These are phyloP conservation scores for Prosopis cineraria DNA, from an alignment of 306 rosid genomes.

Conservation along the genomic window DNA sequence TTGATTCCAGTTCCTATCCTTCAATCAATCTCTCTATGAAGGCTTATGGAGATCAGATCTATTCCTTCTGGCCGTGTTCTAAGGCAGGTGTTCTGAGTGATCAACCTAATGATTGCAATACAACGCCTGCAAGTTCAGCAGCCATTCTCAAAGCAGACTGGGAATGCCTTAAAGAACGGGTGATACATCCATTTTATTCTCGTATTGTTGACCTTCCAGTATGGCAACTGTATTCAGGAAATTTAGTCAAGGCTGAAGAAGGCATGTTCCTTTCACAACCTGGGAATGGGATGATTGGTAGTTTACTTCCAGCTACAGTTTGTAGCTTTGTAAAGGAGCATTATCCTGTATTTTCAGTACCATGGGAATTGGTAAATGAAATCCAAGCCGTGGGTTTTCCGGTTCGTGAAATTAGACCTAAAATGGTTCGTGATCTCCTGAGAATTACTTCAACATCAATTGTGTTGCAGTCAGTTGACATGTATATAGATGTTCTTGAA, in stretches of 20 bases:
- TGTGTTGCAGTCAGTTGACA: slow-evolving; percentile 77
- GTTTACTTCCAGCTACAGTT: slow-evolving; percentile 90
- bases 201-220: slow-evolving; percentile 87
- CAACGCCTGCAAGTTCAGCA: slow-evolving; percentile 38
- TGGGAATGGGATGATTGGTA: slow-evolving; percentile 75
- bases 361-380: slow-evolving; percentile 94
- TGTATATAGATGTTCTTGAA: slow-evolving; percentile 91
- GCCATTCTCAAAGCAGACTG: slow-evolving; percentile 71
- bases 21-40: slow-evolving; percentile 63
- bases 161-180: slow-evolving; percentile 76
- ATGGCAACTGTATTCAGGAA: slow-evolving; percentile 98
- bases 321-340: slow-evolving; percentile 98
- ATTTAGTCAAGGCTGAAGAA: slow-evolving; percentile 94
- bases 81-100: slow-evolving; percentile 39
- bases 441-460: slow-evolving; percentile 67
- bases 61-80: slow-evolving; percentile 91
- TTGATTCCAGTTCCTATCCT: slow-evolving; percentile 58
- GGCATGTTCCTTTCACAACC: slow-evolving; percentile 99
- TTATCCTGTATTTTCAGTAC: slow-evolving; percentile 95
- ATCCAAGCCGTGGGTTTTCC: slow-evolving; percentile 83
- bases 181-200: slow-evolving; percentile 85
- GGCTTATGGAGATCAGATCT: slow-evolving; percentile 76
- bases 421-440: slow-evolving; percentile 89
- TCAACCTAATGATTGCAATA: slow-evolving; percentile 45
- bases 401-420: slow-evolving; percentile 85